A percentile compares a stretch with the other conserved stretches of the same genome.
phyloP scores from a whole-genome alignment of 352 stramenopile species.

The Globisporangium yorkense region DNA sequence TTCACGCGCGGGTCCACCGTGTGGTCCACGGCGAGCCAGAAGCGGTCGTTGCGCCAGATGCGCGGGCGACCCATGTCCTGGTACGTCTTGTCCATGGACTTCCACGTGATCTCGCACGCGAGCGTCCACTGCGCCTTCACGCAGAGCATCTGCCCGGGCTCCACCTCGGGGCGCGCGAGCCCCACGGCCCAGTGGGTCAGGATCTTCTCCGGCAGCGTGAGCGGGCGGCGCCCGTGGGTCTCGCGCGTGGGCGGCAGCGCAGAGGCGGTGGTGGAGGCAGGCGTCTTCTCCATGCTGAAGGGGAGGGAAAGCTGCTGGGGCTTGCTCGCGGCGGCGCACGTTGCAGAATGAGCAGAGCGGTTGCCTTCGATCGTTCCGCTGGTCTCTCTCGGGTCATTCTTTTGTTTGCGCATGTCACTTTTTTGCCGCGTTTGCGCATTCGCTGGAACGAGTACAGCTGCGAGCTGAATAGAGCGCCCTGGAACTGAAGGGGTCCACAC shows the following conservation, averaged over 20 bases:
- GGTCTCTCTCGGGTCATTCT: not conserved
- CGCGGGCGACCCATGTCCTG: conserved; percentile 31
- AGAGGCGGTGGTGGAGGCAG: conserved; percentile 3
- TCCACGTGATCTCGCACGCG: conserved; percentile 85
- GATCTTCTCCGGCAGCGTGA: conserved; percentile 64
- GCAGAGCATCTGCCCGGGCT: conserved; percentile 74
- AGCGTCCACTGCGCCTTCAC: conserved; percentile 83
- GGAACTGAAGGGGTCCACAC: not conserved
- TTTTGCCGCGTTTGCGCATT: not conserved
- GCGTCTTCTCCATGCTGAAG: conserved; percentile 9
- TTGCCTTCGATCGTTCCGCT: not conserved
- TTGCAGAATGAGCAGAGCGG: conserved; percentile 10
- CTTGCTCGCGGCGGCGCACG: conserved; percentile 3
- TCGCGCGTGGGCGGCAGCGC: conserved; percentile 5
- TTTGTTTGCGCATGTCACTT: not conserved
- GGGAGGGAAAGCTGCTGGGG: not conserved
- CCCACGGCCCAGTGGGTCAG: conserved; percentile 70
- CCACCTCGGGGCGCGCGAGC: conserved; percentile 52
- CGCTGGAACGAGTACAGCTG: not conserved
- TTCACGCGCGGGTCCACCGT: conserved; percentile 83
- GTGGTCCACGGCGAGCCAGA: conserved; percentile 85
- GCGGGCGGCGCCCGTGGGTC: conserved; percentile 28
- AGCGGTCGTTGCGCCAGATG: conserved; percentile 83
- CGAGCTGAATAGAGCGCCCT: not conserved
- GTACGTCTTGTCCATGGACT: conserved; percentile 83